Conservation (phyloP, 768 basidiomycete genomes). For the Tricholoma matsutake region DNA sequence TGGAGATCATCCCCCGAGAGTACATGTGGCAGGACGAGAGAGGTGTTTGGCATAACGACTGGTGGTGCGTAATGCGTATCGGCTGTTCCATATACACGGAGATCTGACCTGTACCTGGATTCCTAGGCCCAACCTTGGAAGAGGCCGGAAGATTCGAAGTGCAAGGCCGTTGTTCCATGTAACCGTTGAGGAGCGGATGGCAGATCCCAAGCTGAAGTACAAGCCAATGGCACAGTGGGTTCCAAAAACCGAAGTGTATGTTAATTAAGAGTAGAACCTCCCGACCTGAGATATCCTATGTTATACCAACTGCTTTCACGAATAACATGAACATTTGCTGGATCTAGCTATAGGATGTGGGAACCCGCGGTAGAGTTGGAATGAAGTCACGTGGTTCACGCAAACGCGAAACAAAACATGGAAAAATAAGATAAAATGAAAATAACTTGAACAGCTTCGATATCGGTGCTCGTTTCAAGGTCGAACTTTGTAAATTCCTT, state of each 20-base stretch:
- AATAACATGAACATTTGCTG: too few relatives aligned
- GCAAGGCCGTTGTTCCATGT: constrained; percentile 55
- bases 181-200: constrained; percentile 60
- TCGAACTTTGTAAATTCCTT: background rate
- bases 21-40: constrained; percentile 55
- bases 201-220: constrained; percentile 46
- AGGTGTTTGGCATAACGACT: constrained; percentile 51
- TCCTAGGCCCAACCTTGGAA: constrained; percentile 51
- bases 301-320: too few relatives aligned
- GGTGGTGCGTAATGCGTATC: constrained; percentile 44
- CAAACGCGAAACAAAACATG: constrained; percentile 10
- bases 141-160: constrained; percentile 48
- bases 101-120: background rate
- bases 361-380: too few relatives aligned
- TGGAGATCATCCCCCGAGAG: constrained; percentile 59
- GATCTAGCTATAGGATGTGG: too few relatives aligned
- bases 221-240: constrained; percentile 54
- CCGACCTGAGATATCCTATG: too few relatives aligned
- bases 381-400: constrained; percentile 11
- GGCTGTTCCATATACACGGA: background rate
- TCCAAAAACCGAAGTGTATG: constrained; percentile 46
- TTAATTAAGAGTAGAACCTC: constrained; percentile 12
- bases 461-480: background rate
- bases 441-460: constrained; percentile 2
- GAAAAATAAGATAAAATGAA: constrained; percentile 6